Percentiles rank a stretch among this genome's conserved stretches.
phyloP scores from a whole-genome alignment of 495 filamentous ascomycete species.

The Podospora pseudopauciseta region DNA sequence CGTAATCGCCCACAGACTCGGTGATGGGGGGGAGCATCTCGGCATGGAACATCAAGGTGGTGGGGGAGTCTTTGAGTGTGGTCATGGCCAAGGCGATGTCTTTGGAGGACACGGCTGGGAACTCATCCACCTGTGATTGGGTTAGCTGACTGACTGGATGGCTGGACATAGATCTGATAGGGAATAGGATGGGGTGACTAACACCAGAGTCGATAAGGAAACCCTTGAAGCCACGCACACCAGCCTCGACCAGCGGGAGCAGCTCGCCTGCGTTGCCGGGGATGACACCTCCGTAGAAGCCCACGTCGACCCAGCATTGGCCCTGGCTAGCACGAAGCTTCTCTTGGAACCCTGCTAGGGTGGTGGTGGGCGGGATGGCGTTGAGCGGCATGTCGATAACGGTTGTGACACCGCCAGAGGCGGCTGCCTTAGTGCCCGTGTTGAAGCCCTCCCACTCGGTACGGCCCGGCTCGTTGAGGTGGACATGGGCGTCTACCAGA shows the following conservation, averaged over 20 bases:
- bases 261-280: slow-evolving; percentile 83
- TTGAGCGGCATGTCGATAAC: slow-evolving; percentile 98
- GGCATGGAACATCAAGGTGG: slow-evolving; percentile 96
- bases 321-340: slow-evolving; percentile 82
- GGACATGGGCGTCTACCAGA: slow-evolving; percentile 94
- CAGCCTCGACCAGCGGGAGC: slow-evolving; percentile 73
- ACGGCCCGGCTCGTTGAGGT: slow-evolving; percentile 93
- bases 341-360: slow-evolving; percentile 71
- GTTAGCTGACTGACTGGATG: slow-evolving; percentile 15
- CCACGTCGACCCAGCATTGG: slow-evolving; percentile 97
- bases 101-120: slow-evolving; percentile 76
- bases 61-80: slow-evolving; percentile 69
- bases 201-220: slow-evolving; percentile 97
- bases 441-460: slow-evolving; percentile 99
- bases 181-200: slow-evolving; percentile 38
- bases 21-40: slow-evolving; percentile 93
- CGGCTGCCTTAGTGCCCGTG: slow-evolving; percentile 88
- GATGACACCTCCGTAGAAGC: slow-evolving; percentile 94
- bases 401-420: slow-evolving; percentile 96
- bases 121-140: slow-evolving; percentile 76
- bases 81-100: slow-evolving; percentile 79
- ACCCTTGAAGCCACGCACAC: slow-evolving; percentile 94
- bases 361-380: slow-evolving; percentile 94
- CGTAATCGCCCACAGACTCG: slow-evolving; percentile 74
- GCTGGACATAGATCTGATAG: neutral